Evolutionary conservation across 192 early-diverging fungal species (phyloP).

Genomic region (Ambispora gerdemannii): DNA sequence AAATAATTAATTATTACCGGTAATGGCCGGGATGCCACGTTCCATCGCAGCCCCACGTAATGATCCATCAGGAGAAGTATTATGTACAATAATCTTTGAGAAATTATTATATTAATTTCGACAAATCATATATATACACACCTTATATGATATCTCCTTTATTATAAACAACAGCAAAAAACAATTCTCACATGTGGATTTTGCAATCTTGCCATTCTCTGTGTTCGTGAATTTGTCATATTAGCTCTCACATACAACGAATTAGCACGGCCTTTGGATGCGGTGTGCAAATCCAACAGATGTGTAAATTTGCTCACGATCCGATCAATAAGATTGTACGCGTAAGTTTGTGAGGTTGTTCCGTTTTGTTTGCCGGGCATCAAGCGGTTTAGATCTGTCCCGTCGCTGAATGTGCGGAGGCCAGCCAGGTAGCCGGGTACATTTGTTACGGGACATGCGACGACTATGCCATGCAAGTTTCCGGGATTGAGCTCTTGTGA

Average conservation of each 20-base stretch:
- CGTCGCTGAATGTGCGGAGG: constrained; percentile 80
- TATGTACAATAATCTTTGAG: constrained; percentile 64
- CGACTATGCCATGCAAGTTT: constrained; percentile 76
- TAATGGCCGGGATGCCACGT: constrained; percentile 78
- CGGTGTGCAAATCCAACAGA: constrained; percentile 86
- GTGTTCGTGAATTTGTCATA: constrained; percentile 71
- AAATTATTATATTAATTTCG: background rate
- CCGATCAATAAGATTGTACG: constrained; percentile 76
- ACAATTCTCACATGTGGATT: constrained; percentile 67
- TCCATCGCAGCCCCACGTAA: constrained; percentile 75
- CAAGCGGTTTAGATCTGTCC: constrained; percentile 80
- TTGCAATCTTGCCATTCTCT: constrained; percentile 78
- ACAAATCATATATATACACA: background rate
- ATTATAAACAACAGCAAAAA: constrained; percentile 47
- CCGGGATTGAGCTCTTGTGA: constrained; percentile 67
- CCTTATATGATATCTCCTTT: constrained; percentile 25
- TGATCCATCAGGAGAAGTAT: constrained; percentile 68
- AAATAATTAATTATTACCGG: constrained; percentile 26
- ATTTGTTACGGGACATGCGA: constrained; percentile 87
- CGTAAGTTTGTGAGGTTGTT: constrained; percentile 78
- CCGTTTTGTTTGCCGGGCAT: constrained; percentile 81
- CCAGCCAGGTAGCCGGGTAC: constrained; percentile 78
- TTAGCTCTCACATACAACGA: constrained; percentile 85
- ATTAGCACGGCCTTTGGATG: constrained; percentile 80
- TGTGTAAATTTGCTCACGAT: constrained; percentile 79